Evolutionary conservation across 2,329 filamentous ascomycete species (phyloP), one percentile per base, ranked within the genome.

Genomic region (Aspergillus carbonarius): DNA sequence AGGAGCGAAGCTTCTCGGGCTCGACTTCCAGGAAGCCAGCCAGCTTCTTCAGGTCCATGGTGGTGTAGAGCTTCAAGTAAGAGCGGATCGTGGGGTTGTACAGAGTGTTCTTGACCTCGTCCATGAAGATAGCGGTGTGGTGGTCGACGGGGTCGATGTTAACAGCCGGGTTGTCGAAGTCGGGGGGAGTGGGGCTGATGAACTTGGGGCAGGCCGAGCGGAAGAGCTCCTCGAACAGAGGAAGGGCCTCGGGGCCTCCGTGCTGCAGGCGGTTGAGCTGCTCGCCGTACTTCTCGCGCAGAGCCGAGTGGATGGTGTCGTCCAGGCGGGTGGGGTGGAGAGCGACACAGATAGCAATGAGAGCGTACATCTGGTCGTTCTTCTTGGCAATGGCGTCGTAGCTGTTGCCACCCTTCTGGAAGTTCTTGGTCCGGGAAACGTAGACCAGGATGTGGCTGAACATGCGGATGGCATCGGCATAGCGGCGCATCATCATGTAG

Each of bases 401-500:
- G 68, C 82, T 96, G 70, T 78, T 78, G 67, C 76, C 90, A 77
- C 93, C 96, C 88, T 98, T 99, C 82, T 99, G 95, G 88, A 98
- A 98, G 85, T 98, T 98, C 90, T 99, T 99, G 74, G 95, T 99
- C 72, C 95, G 86, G 68, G 92, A 96, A 67, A 99, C 93, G 81
- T 98, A 99, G 81, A 99, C 90, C 70, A 99, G 88, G 79, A 99
- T 99, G 85, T 99, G 95, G 84, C 91, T 96, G 88, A 99, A 99
- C 89, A 97, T 96, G 85, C 93, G 92, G 82, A 99, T 97, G 78
- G 95, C 95, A 79, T 99, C 95, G 79, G 92, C 91, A 77, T 99
- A 99, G 76, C 95, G 91, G 82, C 95, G 92, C 91, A 98, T 96
- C 95, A 99, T 99, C 93, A 99, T 98, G 89, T 99, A 99, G 68